A percentile compares a stretch with the other conserved stretches of the same genome.
phyloP scores from a whole-genome alignment of 106 monocot genomes.

The Apostasia ramifera region DNA sequence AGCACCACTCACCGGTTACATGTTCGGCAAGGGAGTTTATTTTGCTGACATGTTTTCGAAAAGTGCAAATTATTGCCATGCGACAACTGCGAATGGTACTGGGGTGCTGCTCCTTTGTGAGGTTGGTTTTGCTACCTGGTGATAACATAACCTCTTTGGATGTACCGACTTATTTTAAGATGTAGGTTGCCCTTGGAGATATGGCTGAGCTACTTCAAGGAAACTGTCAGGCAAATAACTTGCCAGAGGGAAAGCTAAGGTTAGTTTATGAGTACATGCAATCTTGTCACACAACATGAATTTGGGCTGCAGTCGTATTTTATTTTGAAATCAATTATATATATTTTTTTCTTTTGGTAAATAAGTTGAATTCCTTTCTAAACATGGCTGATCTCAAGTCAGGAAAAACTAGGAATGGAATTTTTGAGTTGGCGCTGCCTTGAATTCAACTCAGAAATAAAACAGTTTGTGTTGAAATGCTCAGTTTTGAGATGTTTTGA shows the following conservation, averaged over 20 bases:
- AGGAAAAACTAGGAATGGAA: no score
- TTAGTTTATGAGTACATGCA: not conserved
- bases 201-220: constrained; percentile 55
- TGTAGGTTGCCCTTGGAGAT: constrained; percentile 90
- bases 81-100: constrained; percentile 25
- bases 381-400: no score
- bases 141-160: no score
- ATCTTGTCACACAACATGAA: no score
- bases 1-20: constrained; percentile 85
- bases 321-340: no score
- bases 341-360: no score
- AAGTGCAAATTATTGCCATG: constrained; percentile 95
- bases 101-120: constrained; percentile 89
- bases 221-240: constrained; percentile 57
- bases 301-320: not conserved
- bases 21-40: constrained; percentile 98
- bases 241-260: constrained; percentile 86
- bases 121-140: constrained; percentile 18
- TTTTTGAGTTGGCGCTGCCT: no score
- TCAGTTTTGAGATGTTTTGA: no score
- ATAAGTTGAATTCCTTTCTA: no score
- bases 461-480: no score
- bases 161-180: not conserved
- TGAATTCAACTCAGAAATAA: no score
- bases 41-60: constrained; percentile 99